Conservation (phyloP, 495 filamentous ascomycete species). For the Apodospora peruviana region DNA sequence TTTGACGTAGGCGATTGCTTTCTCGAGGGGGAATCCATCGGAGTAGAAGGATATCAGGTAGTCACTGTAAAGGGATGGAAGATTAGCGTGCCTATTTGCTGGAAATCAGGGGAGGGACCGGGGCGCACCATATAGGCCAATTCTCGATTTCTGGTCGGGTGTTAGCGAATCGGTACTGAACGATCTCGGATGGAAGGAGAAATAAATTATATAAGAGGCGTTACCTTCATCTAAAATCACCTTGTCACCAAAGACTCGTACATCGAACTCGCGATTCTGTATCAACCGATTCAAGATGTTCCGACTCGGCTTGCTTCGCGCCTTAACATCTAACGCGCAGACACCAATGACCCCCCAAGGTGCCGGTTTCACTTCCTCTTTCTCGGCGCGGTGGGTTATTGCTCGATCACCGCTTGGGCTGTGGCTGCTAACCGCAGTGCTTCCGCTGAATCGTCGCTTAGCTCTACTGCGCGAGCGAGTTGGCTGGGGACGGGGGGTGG, state of each 20-base stretch:
- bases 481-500: constrained; percentile 34
- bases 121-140: constrained; percentile 58
- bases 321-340: constrained; percentile 93
- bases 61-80: constrained; percentile 50
- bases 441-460: constrained; percentile 68
- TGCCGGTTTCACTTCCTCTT: constrained; percentile 45
- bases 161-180: no score
- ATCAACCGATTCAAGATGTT: constrained; percentile 93
- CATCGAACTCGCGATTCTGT: constrained; percentile 86
- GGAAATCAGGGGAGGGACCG: no score
- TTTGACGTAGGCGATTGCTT: constrained; percentile 89
- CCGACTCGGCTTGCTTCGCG: constrained; percentile 88
- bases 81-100: no score
- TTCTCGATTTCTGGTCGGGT: constrained; percentile 54
- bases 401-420: constrained; percentile 54
- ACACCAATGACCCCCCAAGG: constrained; percentile 71
- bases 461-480: constrained; percentile 66
- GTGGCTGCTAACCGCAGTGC: constrained; percentile 67
- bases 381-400: constrained; percentile 35
- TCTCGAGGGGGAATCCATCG: constrained; percentile 93
- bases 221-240: constrained; percentile 89
- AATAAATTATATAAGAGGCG: not conserved
- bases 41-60: constrained; percentile 98
- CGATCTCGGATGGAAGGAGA: constrained; percentile 2
- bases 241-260: constrained; percentile 96